Evolutionary conservation across 1,139 yeast genomes (phyloP), one percentile per base, ranked within the genome.

Genomic region (Saccharomycopsis hybrid): DNA sequence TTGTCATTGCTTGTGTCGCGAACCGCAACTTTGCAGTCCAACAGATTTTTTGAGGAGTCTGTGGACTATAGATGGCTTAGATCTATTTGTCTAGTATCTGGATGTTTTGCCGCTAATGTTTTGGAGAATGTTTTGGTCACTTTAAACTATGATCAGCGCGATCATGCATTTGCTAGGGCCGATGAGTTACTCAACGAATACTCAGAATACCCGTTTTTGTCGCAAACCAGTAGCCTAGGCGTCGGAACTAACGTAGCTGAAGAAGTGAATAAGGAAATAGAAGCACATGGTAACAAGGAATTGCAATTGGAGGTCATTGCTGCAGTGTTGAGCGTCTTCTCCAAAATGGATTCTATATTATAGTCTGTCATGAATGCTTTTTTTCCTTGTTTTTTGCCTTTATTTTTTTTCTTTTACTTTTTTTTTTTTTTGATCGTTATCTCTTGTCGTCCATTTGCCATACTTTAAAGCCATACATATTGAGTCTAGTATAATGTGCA

Each of bases 31-130:
- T 57, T 77, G 33, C 71, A 69, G 48, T 68, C 76, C 25, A 78
- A 75, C 36, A 52, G 44, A 41, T 80, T 77, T 59, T 87, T 88
- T 66, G 87, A 95, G 1, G 77, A 74, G 28, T 76, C 77, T 13
- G 77, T 87, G 5, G 78, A 85, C 32, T 85, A 80, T 71, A 78
- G 82, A 59, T 75, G 78, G 62, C 73, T 92, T 55, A 78, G 99
- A 61, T 75, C 96, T 3, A 74, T 92, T 47, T 77, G 95, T 18
- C 76, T 94, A 59, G 87, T 89, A 28, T 82, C 92, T 60, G 95
- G 95, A 18, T 80, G 96, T 11, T 88, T 87, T 64, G 97, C 97
- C 41, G 98, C 97, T 43, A 92, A 89, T 62, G 99, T 92, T 18
- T 76, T 92, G 60, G 99, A 92, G 63, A 94, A 92, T 62, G 95